Base-by-base conservation (phyloP, 805 yeast genomes). In the Clavispora phyllophila region DNA sequence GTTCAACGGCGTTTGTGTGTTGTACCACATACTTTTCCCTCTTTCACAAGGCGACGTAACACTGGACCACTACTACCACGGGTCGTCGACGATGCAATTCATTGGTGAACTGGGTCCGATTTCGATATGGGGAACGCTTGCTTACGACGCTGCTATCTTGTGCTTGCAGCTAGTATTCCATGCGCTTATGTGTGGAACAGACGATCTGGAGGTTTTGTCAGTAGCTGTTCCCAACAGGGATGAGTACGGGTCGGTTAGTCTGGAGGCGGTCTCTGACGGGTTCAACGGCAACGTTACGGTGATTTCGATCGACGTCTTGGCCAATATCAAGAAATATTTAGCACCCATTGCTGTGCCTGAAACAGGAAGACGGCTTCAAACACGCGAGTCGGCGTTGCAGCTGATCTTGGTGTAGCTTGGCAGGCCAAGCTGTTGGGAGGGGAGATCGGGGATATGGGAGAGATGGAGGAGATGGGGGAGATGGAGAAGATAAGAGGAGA, bases 211-310 rank as follows among this genome's bases (percentile, higher is more conserved):
- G 22, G 57, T 67, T 7, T 48, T 68, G 8, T 15, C 33, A 2
- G 33, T 29, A n/a, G 15, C 33, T n/a, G 20, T 29, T 15, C 52
- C 47, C 29, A 38, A 44, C 15, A 37, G 32, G 14, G 52, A 43
- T 5, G 47, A 45, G 9, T 43, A 34, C 35, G 47, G 40, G 4
- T 44, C 50, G n/a, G 57, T 51, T 14, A 47, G 42, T 34, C 43
- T 44, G 23, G 55, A 56, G 17, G 38, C 44, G 7, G 58, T 51
- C 31, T 56, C 60, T 12, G 74, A 70, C 50, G 75, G 75, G 2
- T 69, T 62, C 50, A 61, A 55, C 39, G 74, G 75, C 2, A 63
- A 65, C 34, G 72, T 69, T 8, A 43, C 44, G 32, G 49, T 70
- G 27, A 19, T 67, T 17, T 47, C 56, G 2, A 45, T 70, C 15